A percentile compares a stretch with the other conserved stretches of the same genome.
phyloP scores from a whole-genome alignment of 2,329 filamentous ascomycete genomes.

The Biscogniauxia mediterranea region DNA sequence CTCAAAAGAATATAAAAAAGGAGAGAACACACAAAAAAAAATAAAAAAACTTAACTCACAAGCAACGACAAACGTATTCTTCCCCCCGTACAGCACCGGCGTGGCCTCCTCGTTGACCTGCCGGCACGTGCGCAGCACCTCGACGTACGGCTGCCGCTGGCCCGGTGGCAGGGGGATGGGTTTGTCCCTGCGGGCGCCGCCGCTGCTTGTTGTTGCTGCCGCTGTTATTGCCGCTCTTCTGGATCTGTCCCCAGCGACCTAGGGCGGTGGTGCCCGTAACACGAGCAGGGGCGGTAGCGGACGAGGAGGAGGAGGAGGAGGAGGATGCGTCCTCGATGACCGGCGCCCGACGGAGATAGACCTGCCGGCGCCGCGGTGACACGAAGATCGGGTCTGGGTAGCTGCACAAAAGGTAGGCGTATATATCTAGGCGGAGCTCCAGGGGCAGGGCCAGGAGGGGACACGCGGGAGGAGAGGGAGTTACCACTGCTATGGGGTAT shows the following conservation, averaged over 20 bases:
- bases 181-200: background rate
- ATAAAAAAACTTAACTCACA: no score
- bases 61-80: conserved; percentile 30
- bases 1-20: background rate
- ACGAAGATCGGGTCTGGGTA: conserved; percentile 7
- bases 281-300: background rate
- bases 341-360: conserved; percentile 4
- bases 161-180: background rate
- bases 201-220: background rate
- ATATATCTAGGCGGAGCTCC: conserved; percentile 4
- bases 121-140: conserved; percentile 32
- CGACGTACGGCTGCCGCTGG: conserved; percentile 18
- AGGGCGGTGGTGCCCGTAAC: no score
- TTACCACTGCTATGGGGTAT: no score
- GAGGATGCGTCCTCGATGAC: background rate
- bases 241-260: no score
- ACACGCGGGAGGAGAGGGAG: background rate
- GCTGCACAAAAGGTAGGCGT: conserved; percentile 3
- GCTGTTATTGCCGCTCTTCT: background rate
- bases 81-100: conserved; percentile 27
- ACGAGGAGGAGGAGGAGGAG: no score
- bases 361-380: conserved; percentile 3
- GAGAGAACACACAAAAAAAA: no score
- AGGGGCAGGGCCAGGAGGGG: background rate
- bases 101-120: conserved; percentile 31